A percentile compares a stretch with the other conserved stretches of the same genome.
Conservation (phyloP, 495 filamentous ascomycete species). For the Collariella sp. region DNA sequence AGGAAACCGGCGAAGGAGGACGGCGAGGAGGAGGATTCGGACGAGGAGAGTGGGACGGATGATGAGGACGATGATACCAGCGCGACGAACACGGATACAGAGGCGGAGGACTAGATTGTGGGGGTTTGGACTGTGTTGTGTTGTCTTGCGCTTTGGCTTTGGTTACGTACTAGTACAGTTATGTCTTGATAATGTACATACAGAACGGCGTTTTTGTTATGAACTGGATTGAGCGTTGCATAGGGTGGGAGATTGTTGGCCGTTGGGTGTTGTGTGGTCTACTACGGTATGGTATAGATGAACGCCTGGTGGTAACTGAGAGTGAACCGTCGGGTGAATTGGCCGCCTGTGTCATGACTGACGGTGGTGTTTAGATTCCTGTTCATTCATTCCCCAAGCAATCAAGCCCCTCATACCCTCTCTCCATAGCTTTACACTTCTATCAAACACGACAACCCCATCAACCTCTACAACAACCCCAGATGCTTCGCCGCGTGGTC, state of each 20-base stretch:
- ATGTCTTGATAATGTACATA: constrained; percentile 6
- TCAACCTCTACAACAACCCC: constrained; percentile 11
- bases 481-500: constrained; percentile 83
- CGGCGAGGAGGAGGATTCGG: constrained; percentile 59
- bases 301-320: too few relatives aligned
- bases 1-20: constrained; percentile 27
- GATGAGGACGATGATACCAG: constrained; percentile 70
- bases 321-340: too few relatives aligned
- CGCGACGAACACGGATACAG: constrained; percentile 74
- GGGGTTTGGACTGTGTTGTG: too few relatives aligned
- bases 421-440: background rate
- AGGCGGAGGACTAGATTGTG: constrained; percentile 44
- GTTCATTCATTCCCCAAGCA: too few relatives aligned
- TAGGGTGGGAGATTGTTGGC: too few relatives aligned
- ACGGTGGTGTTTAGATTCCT: too few relatives aligned
- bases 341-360: too few relatives aligned
- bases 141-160: background rate
- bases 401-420: background rate
- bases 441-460: background rate
- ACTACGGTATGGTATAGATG: too few relatives aligned
- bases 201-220: background rate
- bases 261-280: too few relatives aligned
- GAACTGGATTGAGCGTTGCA: background rate
- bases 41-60: constrained; percentile 83
- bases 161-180: background rate